phyloP scores from a whole-genome alignment of 495 filamentous ascomycete genomes.

The Podospora tetraspora region DNA sequence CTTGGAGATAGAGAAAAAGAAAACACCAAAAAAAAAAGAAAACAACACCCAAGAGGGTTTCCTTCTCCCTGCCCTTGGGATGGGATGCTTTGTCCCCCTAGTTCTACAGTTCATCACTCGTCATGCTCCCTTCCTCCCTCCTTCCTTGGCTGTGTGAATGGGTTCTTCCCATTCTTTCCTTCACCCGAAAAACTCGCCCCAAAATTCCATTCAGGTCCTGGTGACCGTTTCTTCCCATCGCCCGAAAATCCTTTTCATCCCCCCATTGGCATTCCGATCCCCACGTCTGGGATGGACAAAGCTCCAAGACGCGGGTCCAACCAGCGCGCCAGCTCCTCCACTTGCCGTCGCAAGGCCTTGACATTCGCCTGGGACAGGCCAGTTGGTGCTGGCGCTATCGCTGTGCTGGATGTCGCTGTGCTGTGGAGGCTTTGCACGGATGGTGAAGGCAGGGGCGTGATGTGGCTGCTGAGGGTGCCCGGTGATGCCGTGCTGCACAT shows the following conservation, averaged over 20 bases:
- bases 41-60: not conserved
- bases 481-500: not conserved
- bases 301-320: constrained; percentile 40
- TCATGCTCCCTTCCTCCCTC: not conserved
- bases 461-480: not conserved
- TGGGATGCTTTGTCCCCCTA: not conserved
- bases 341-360: constrained; percentile 39
- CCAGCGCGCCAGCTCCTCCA: constrained; percentile 43
- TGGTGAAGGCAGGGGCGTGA: not conserved
- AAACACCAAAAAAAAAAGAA: not conserved
- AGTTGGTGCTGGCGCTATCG: constrained; percentile 19
- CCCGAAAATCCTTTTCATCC: not conserved
- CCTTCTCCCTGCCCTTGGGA: too few relatives aligned
- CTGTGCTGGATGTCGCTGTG: constrained; percentile 19
- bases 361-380: constrained; percentile 29
- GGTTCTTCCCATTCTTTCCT: not conserved
- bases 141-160: not conserved
- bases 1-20: not conserved
- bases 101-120: not conserved
- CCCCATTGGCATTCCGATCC: constrained; percentile 13
- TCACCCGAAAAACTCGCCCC: not conserved
- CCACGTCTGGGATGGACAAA: constrained; percentile 38
- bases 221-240: not conserved
- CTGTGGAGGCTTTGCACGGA: constrained; percentile 5
- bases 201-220: not conserved